Evolutionary conservation across 371 early-diverging fungal genomes (phyloP), one percentile per base, ranked within the genome.

Genomic region (Syncephalastrum contaminatum): DNA sequence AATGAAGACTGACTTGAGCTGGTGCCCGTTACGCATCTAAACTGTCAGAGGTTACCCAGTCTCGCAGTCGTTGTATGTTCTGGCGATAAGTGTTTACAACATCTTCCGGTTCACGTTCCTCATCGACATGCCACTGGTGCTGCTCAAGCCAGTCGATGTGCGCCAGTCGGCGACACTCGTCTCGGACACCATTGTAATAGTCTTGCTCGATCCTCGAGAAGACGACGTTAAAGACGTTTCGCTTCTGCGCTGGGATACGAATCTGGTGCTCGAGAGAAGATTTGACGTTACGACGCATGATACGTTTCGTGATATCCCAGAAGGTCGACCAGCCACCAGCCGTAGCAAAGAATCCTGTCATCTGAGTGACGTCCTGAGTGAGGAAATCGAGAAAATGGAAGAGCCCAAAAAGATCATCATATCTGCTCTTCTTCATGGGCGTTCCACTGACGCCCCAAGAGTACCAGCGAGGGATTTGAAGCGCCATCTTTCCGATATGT

Each of bases 361-460:
- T 30, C 36, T 3, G 5, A 2, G 36, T 30, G 10, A 30, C 36
- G 10, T 30, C 36, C 36, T 30, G 36, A 0, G 36, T 30, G 8
- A 30, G 10, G 14, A 78, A 44, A 0, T 60, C 58, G 4, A 89
- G 59, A 48, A 86, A 87, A 0, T 51, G 48, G 19, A 72, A 67
- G 7, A 82, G 68, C 0, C 85, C 82, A 43, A 73, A 60, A 13
- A 89, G 60, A 51, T 89, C 87, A 6, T 63, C 60, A 6, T 70
- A 62, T 14, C 72, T 71, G 6, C 66, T 53, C 48, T 51, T 46
- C 24, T 69, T 74, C 30, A 84, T 70, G 0, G 90, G 90, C 16
- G 90, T 89, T 0, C 89, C 89, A 4, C 86, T 85, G n/a, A 89
- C 81, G 14, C 81, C 83, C 89, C 89, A 89, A 0, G 85, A 63